Base-by-base conservation (phyloP, 1,284 basidiomycete genomes). In the Ceratobasidium sp. region DNA sequence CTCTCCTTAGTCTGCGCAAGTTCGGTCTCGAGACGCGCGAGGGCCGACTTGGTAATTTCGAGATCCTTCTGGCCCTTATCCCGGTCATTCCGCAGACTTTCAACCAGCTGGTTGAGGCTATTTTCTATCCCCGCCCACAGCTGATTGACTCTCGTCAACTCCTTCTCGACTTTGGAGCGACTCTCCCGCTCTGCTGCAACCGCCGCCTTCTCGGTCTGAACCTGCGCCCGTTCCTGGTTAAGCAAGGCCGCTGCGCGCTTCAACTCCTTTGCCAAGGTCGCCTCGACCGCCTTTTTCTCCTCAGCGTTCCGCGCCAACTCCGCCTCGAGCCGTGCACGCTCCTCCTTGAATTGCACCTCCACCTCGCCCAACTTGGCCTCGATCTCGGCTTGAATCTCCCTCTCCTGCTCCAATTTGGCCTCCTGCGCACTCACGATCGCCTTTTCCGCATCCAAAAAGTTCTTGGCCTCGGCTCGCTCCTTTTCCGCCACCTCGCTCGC, bases 401-500 rank as follows among this genome's bases (percentile, higher is more conserved):
- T 4, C 54, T 71, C 66, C 34, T 54, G 29, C 27, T 41, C 66
- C 37, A 71, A 29, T 29, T 43, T 71, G 39, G 66, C 66, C 66
- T 71, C 66, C 39, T 71, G 66, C 1, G 66, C 66, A 19, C 53
- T 43, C n/a, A 49, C 53, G n/a, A 71, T 58, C 41, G 66, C 66
- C 66, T 59, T 58, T 59, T 71, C 66, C 2, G 66, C 66, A 14
- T 71, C 66, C 54, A 71, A 71, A 59, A 71, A 71, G 66, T 59
- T 43, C 66, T 71, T 71, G 27, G 66, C 66, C 66, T 71, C 43
- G 54, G 41, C 41, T 22, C 53, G 54, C 66, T 71, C 66, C 66
- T 71, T 59, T 24, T 59, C 54, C 2, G 54, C 66, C 43, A 46
- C 22, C 39, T 71, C 66, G 39, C 66, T 71, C 37, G 66, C 41